These are phyloP conservation scores for Penicillium sp. DNA, from an alignment of 2,329 filamentous ascomycete genomes.

Conservation along the genomic window DNA sequence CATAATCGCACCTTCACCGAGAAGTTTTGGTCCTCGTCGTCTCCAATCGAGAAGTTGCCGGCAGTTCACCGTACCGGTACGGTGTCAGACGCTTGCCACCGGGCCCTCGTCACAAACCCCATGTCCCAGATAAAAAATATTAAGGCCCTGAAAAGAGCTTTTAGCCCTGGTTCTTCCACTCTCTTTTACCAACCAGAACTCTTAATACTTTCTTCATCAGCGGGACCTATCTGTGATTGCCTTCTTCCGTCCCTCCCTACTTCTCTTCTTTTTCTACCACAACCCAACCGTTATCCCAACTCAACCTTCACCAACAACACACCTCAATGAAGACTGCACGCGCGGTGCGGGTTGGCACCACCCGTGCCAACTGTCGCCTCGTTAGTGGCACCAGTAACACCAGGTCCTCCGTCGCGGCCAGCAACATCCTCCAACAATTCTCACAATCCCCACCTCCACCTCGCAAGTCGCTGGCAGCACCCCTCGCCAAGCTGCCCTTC, in stretches of 20 bases:
- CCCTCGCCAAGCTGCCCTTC: slow-evolving; percentile 41
- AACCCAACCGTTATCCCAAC: too few relatives aligned
- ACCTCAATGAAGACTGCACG: slow-evolving; percentile 35
- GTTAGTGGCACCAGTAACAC: slow-evolving; percentile 40
- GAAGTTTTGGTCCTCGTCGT: not conserved
- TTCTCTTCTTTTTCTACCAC: not conserved
- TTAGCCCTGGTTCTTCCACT: not conserved
- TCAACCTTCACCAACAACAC: slow-evolving; percentile 4
- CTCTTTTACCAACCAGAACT: not conserved
- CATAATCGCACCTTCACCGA: not conserved
- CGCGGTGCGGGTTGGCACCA: slow-evolving; percentile 28
- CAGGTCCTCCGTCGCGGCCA: slow-evolving; percentile 35
- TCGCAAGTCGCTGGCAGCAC: slow-evolving; percentile 32
- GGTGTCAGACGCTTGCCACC: slow-evolving; percentile 32
- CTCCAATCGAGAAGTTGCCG: slow-evolving; percentile 11
- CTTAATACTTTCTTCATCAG: not conserved
- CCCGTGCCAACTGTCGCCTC: slow-evolving; percentile 23
- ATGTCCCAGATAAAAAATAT: slow-evolving; percentile 1
- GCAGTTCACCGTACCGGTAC: slow-evolving; percentile 29
- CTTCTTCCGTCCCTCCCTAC: not conserved
- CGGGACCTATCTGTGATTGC: not conserved
- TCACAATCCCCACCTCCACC: slow-evolving; percentile 24
- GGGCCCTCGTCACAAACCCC: slow-evolving; percentile 12
- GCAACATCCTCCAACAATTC: slow-evolving; percentile 27
- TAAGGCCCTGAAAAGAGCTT: not conserved